These are phyloP conservation scores for Cladosporium austrohemisphaericum DNA, from an alignment of 2,329 filamentous ascomycete species.

Conservation along the genomic window DNA sequence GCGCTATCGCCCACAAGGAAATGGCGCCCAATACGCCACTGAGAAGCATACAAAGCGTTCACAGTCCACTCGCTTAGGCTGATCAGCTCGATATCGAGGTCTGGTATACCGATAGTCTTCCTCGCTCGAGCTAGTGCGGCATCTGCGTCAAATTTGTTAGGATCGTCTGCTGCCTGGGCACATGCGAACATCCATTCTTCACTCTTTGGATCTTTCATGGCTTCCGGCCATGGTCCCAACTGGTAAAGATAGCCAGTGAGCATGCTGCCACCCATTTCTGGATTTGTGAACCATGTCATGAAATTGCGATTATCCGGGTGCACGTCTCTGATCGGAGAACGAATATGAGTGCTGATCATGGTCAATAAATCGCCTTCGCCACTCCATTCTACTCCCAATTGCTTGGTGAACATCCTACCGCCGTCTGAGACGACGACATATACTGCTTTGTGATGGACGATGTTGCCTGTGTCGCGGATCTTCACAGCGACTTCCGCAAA, in stretches of 20 bases:
- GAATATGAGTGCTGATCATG: constrained; percentile 35
- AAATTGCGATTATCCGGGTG: constrained; percentile 33
- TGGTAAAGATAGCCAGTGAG: constrained; percentile 36
- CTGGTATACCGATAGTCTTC: constrained; percentile 29
- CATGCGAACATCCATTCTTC: constrained; percentile 37
- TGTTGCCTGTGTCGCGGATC: constrained; percentile 6
- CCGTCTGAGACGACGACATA: constrained; percentile 37
- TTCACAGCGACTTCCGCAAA: constrained; percentile 24
- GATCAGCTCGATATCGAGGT: constrained; percentile 31
- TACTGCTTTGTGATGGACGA: constrained; percentile 16
- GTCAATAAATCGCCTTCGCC: constrained; percentile 33
- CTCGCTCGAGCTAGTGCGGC: constrained; percentile 27
- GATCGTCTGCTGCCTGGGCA: constrained; percentile 25
- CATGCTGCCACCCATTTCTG: constrained; percentile 33
- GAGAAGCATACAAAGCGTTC: constrained; percentile 27
- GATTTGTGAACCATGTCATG: constrained; percentile 37
- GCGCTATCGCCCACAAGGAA: constrained; percentile 40
- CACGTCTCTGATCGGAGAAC: constrained; percentile 25
- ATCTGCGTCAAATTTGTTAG: constrained; percentile 24
- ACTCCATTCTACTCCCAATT: constrained; percentile 30
- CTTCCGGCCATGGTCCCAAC: constrained; percentile 32
- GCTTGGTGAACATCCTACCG: constrained; percentile 29
- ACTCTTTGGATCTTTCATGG: constrained; percentile 18
- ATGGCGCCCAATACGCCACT: constrained; percentile 28
- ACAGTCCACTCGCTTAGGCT: constrained; percentile 35